Conservation (phyloP, 345 rosid genomes). For the Pugionium cornutum region DNA sequence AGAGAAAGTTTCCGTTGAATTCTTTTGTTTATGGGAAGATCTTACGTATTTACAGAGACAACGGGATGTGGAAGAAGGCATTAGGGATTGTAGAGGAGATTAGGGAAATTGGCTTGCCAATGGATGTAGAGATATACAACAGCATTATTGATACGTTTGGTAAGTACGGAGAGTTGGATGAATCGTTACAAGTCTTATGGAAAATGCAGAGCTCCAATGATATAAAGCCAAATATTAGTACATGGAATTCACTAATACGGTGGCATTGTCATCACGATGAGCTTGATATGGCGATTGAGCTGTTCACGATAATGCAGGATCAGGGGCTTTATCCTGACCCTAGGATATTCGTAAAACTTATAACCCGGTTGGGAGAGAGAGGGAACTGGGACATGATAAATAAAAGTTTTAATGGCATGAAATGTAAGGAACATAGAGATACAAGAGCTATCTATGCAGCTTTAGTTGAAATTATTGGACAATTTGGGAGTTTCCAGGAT, state of each 20-base stretch:
- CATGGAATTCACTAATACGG: slow-evolving; percentile 62
- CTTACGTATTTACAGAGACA: slow-evolving; percentile 65
- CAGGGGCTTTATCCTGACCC: slow-evolving; percentile 69
- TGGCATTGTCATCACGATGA: slow-evolving; percentile 68
- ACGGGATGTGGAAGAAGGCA: slow-evolving; percentile 85
- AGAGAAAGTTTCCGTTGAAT: slow-evolving; percentile 41
- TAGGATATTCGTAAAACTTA: slow-evolving; percentile 53
- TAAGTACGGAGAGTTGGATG: slow-evolving; percentile 58
- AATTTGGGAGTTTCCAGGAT: slow-evolving; percentile 57
- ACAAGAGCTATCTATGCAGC: slow-evolving; percentile 52
- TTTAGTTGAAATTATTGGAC: slow-evolving; percentile 55
- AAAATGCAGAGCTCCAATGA: slow-evolving; percentile 50
- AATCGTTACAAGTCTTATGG: slow-evolving; percentile 52
- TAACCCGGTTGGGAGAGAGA: slow-evolving; percentile 58
- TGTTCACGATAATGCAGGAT: slow-evolving; percentile 58
- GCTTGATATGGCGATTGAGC: slow-evolving; percentile 48
- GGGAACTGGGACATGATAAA: slow-evolving; percentile 63
- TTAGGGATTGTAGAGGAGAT: slow-evolving; percentile 59
- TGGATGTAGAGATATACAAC: slow-evolving; percentile 59
- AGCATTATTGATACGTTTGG: slow-evolving; percentile 64
- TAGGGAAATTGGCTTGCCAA: slow-evolving; percentile 46
- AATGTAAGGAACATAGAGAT: slow-evolving; percentile 45
- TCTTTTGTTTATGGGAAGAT: slow-evolving; percentile 58
- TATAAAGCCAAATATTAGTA: slow-evolving; percentile 52
- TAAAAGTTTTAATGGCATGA: slow-evolving; percentile 47